Evolutionary conservation across 1,284 basidiomycete genomes (phyloP).

Genomic region (Mrakiaceae sp.): DNA sequence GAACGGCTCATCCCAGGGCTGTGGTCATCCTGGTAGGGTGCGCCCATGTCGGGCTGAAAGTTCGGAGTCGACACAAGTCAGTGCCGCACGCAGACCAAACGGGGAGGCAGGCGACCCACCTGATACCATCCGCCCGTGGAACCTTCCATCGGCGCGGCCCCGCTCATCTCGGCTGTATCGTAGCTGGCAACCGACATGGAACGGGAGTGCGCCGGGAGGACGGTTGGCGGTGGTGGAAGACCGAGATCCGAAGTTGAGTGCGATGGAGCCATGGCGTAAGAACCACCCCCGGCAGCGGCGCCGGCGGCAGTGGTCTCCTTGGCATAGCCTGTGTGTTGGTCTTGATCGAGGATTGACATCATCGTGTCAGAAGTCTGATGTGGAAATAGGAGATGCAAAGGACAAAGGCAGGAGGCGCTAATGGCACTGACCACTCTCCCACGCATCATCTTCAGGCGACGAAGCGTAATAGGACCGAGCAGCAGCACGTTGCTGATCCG

Average conservation of each 20-base stretch:
- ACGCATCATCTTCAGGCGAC: slow-evolving; percentile 1
- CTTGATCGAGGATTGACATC: not conserved
- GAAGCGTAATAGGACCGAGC: slow-evolving; percentile 1
- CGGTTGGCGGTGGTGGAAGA: not conserved
- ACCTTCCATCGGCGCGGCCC: not conserved
- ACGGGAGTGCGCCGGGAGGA: not conserved
- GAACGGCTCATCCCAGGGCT: no score
- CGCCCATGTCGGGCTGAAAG: no score
- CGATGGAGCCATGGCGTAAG: not conserved
- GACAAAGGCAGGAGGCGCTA: not conserved
- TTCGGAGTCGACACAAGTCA: no score
- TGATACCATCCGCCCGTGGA: not conserved
- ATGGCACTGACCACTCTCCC: slow-evolving; percentile 1
- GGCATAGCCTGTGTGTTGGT: not conserved
- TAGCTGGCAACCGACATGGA: not conserved
- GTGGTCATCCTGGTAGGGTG: no score
- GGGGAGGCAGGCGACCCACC: not conserved
- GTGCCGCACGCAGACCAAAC: no score
- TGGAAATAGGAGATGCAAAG: not conserved
- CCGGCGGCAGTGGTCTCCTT: not conserved
- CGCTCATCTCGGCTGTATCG: slow-evolving; percentile 9
- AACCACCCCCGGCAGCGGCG: not conserved
- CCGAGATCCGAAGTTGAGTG: not conserved
- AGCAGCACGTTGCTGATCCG: not conserved
- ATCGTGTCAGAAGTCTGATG: not conserved